Conservation (phyloP, 2,329 filamentous ascomycete species). For the Simplicillium aogashimaense region DNA sequence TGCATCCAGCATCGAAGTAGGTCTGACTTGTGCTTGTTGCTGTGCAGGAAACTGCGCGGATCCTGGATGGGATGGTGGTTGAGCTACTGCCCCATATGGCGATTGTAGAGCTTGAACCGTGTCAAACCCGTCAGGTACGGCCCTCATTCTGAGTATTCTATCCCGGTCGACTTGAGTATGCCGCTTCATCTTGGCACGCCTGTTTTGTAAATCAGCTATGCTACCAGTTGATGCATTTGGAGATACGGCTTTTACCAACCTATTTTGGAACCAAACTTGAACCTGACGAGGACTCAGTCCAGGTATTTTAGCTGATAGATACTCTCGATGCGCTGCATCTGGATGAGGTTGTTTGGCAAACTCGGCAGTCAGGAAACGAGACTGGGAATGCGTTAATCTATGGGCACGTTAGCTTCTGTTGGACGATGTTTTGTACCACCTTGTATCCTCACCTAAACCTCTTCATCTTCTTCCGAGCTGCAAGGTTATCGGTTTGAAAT, state of each 20-base stretch:
- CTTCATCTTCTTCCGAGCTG: constrained; percentile 61
- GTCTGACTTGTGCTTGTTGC: no score
- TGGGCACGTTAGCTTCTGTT: constrained; percentile 20
- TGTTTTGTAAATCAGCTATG: constrained; percentile 15
- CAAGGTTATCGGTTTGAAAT: constrained; percentile 39
- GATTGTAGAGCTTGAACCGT: constrained; percentile 60
- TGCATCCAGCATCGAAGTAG: no score
- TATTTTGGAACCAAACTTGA: constrained; percentile 97
- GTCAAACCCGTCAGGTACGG: constrained; percentile 61
- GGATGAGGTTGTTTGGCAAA: constrained; percentile 92
- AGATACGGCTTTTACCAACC: constrained; percentile 39
- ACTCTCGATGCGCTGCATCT: constrained; percentile 81
- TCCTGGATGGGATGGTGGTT: no score
- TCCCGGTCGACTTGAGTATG: constrained; percentile 61
- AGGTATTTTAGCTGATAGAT: constrained; percentile 81
- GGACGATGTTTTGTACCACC: neutral
- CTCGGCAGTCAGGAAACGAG: constrained; percentile 94
- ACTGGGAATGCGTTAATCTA: constrained; percentile 91
- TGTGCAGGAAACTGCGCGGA: no score
- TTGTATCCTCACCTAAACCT: constrained; percentile 56
- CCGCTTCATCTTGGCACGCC: constrained; percentile 63
- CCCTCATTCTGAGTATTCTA: constrained; percentile 62
- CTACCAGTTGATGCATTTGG: neutral
- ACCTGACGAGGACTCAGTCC: constrained; percentile 87
- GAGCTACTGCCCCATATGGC: constrained; percentile 48